Conservation (phyloP, 352 stramenopile species). For the Phytophthora citricola region DNA sequence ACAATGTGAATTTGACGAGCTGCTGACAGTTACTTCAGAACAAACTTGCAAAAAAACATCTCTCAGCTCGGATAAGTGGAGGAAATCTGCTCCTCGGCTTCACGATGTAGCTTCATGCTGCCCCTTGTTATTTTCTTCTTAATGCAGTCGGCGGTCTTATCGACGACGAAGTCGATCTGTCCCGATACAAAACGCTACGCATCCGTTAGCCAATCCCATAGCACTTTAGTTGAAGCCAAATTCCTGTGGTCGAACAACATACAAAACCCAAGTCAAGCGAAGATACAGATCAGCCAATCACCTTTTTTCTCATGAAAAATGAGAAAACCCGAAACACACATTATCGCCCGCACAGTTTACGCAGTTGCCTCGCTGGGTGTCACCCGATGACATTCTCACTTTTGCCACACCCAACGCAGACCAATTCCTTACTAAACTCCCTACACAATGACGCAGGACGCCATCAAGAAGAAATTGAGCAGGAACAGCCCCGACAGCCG, state of each 20-base stretch:
- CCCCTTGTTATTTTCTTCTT: too few relatives aligned
- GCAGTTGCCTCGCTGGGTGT: not conserved
- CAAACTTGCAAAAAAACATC: too few relatives aligned
- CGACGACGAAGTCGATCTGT: conserved; percentile 1
- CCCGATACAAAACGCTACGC: conserved; percentile 15
- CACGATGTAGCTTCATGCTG: too few relatives aligned
- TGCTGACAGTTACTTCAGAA: not conserved
- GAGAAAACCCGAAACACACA: conserved; percentile 1
- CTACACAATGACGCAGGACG: conserved; percentile 18
- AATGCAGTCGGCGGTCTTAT: too few relatives aligned
- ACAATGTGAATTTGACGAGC: too few relatives aligned
- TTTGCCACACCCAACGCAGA: conserved; percentile 1
- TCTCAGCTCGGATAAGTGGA: too few relatives aligned
- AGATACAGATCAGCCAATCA: not conserved
- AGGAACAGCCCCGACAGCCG: conserved; percentile 3
- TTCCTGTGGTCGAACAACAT: conserved; percentile 3
- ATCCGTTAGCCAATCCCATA: too few relatives aligned
- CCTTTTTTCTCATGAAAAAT: not conserved
- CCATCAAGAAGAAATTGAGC: conserved; percentile 16
- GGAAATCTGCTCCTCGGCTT: too few relatives aligned
- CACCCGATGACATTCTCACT: conserved; percentile 3
- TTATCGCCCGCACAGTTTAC: not conserved
- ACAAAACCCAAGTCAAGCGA: conserved; percentile 1
- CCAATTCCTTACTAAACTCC: not conserved
- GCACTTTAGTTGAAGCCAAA: too few relatives aligned